A percentile compares a stretch with the other conserved stretches of the same genome.
Evolutionary conservation across 192 early-diverging fungal genomes (phyloP).

Genomic region (Gonapodya sp.): DNA sequence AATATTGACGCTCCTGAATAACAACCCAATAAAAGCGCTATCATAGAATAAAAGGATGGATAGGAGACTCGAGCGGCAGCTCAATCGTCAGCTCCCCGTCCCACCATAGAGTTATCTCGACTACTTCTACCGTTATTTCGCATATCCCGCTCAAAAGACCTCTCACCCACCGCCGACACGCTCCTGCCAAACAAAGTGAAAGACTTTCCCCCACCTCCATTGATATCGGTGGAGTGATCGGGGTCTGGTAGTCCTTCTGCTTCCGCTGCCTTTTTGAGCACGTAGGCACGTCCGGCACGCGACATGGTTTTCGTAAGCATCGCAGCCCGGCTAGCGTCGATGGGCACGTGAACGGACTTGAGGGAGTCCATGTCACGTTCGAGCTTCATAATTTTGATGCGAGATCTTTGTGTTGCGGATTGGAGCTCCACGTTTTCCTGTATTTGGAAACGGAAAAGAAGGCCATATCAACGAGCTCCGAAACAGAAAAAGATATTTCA

Average conservation of each 20-base stretch:
- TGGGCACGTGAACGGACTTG: neutral
- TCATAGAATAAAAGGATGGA: no score
- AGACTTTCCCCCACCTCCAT: neutral
- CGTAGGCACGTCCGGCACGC: neutral
- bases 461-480: no score
- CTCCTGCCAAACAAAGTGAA: neutral
- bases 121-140: no score
- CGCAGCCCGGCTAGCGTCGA: neutral
- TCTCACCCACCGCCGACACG: neutral
- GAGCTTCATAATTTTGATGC: conserved; percentile 9
- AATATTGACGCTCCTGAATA: no score
- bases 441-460: no score
- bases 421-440: conserved; percentile 5
- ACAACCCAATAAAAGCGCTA: no score
- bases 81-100: no score
- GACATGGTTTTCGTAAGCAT: neutral
- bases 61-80: no score
- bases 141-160: neutral
- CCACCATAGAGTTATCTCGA: no score
- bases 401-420: neutral
- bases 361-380: neutral
- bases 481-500: no score
- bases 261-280: neutral
- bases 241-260: neutral
- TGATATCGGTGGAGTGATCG: neutral